Evolutionary conservation across 768 basidiomycete genomes (phyloP), one percentile per base, ranked within the genome.

Genomic region (Serendipita sp.): DNA sequence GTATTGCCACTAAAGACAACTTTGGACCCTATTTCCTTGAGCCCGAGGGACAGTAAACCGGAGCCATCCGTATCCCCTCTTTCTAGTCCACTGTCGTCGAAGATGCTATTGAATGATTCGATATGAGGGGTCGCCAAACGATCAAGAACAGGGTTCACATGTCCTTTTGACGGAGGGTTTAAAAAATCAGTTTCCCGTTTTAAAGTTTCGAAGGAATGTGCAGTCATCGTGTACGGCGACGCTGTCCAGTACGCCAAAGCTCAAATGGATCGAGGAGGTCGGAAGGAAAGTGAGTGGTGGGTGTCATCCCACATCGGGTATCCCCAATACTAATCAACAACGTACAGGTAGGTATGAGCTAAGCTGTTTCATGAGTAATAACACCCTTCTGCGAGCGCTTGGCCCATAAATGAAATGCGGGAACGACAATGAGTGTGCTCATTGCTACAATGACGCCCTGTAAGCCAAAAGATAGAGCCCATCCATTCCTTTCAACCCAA

Each of bases 31-130:
- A 98, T 86, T 66, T 97, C 90, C 67, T 85, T 81, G 13, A 97
- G 69, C 5, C 82, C 90, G 1, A 90, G 74, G 56, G 82, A 82
- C 5, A 99, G 71, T 9, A 98, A 72, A 0, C 96, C 96, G 34
- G 79, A 78, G 1, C 88, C 89, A 62, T 90, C 82, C 14, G 84
- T 84, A 67, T 85, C 84, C 9, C 86, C 85, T 48, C 78, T 70
- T 63, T 85, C 82, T 62, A 88, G 71, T n/a, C 87, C 87, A 61
- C 87, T 85, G 71, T 95, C 92, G 69, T 97, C 94, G 72, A 97
- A 94, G 28, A 99, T 80, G 16, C 91, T 85, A 73, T 98, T 95
- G 79, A 99, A 98, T 42, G 90, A 92, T 72, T 97, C 88, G 65
- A 98, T 82, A 71, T 97, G 94, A 3, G 96, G 95, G 24, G 82